Conservation (phyloP, 2,329 filamentous ascomycete species). For the Aspergillus caelatus region DNA sequence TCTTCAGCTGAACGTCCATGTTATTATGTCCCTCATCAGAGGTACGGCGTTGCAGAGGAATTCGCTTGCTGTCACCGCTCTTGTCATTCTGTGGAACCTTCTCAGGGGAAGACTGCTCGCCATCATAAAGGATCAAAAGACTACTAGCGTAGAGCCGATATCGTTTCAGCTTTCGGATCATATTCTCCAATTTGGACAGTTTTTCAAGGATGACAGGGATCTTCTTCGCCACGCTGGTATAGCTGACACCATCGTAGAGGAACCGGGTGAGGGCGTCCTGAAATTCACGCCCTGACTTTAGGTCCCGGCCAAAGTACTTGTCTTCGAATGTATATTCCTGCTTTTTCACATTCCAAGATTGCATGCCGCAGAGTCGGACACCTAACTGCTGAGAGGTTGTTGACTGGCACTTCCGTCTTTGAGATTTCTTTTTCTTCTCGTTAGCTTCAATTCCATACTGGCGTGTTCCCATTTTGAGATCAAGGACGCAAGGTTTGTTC, state of each 20-base stretch:
- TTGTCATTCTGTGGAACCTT: slow-evolving; percentile 24
- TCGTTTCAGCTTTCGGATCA: slow-evolving; percentile 75
- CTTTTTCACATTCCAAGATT: slow-evolving; percentile 87
- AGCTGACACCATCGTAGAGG: slow-evolving; percentile 84
- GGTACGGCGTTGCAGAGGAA: slow-evolving; percentile 34
- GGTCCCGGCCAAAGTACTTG: slow-evolving; percentile 91
- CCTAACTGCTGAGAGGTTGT: slow-evolving; percentile 92
- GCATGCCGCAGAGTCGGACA: slow-evolving; percentile 91
- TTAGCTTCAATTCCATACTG: slow-evolving; percentile 93
- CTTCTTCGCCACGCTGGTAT: slow-evolving; percentile 77
- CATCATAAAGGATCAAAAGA: slow-evolving; percentile 93
- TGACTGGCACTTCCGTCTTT: slow-evolving; percentile 86
- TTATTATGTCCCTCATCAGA: slow-evolving; percentile 42
- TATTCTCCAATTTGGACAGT: slow-evolving; percentile 77
- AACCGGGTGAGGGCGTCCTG: slow-evolving; percentile 86
- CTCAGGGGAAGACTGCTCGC: slow-evolving; percentile 51
- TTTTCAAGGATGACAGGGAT: slow-evolving; percentile 87
- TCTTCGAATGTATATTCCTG: slow-evolving; percentile 93
- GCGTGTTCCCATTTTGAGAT: slow-evolving; percentile 97
- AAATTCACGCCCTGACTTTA: slow-evolving; percentile 87
- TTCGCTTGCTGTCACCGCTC: slow-evolving; percentile 32
- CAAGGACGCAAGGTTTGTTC: slow-evolving; percentile 94
- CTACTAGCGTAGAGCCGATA: slow-evolving; percentile 97
- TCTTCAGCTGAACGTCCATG: slow-evolving; percentile 74
- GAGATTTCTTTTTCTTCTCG: slow-evolving; percentile 89